Percentiles rank a stretch among this genome's conserved stretches.
Evolutionary conservation across 257 asterid genomes (phyloP).

Genomic region (Nicotiana tabacum): DNA sequence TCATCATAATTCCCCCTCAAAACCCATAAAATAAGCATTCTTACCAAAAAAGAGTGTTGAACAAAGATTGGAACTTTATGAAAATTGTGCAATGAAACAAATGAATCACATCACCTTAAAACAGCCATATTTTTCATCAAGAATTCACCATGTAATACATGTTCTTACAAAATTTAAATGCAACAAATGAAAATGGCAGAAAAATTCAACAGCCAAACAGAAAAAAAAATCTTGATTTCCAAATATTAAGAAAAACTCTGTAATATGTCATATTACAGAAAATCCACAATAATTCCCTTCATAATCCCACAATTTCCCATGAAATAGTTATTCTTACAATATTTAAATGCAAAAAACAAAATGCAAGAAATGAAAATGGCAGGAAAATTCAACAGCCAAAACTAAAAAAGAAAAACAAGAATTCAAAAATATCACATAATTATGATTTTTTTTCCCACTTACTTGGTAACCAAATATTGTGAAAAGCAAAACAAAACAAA

Average conservation of each 20-base stretch:
- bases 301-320: too few species aligned
- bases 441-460: neutral
- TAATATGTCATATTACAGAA: too few species aligned
- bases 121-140: neutral
- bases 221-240: neutral
- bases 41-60: neutral
- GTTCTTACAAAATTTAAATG: neutral
- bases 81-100: neutral
- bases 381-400: neutral
- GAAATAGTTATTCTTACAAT: too few species aligned
- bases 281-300: too few species aligned
- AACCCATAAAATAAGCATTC: neutral
- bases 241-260: neutral
- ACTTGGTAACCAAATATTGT: slow-evolving; percentile 7
- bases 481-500: neutral
- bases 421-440: neutral
- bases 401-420: neutral
- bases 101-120: neutral
- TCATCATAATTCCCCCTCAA: neutral
- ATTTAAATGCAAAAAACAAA: neutral
- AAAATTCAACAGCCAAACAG: neutral
- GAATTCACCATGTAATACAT: neutral
- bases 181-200: neutral
- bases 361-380: neutral
- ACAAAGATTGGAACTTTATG: neutral